Base-by-base conservation (phyloP, 164 flowering plant genomes). In the Vitis amurensis region DNA sequence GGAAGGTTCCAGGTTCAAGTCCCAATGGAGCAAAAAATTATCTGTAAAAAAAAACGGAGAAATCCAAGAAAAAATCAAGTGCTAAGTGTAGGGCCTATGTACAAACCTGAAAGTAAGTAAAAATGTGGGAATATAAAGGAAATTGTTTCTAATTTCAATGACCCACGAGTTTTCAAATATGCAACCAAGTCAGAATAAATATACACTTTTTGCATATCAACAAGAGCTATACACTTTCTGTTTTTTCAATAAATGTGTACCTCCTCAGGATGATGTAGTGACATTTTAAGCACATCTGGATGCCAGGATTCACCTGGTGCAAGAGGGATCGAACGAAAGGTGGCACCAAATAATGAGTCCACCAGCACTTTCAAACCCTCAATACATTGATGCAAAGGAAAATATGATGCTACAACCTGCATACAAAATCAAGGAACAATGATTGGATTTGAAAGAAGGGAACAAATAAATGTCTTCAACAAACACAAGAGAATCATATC, bases 281-380 rank as follows among this genome's bases (percentile, higher is more conserved):
- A 82, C 88, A 93, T 69, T 76, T 95, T 95, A 56, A 91, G 81
- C 82, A 95, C 98, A 78, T 86, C 90, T 11, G 89, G 89, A 75
- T 95, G 97, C 99, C 99, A 95, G 64, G 97, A 84, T 90, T 95
- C 99, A 72, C 98, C 97, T 14, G 86, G 92, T 70, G 89, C 90
- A 71, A 91, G 74, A 52, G 96, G 94, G 59, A 89, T 77, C 57
- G 62, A 68, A 44, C 61, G 76, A 78, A 86, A 87, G 51, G 87
- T 90, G 50, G 91, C 92, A 52, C 98, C 97, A 87, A 93, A 93
- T 71, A 95, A 79, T 70, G 97, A 93, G 77, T 90, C 82, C 30
- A 85, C 94, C 70, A 95, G 74, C 68, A 86, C 72, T 76, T 90
- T 90, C 81, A 95, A 76, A 67, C 99, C 99, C 80, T 93, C 91